phyloP scores from a whole-genome alignment of 345 rosid species.

The Balakata baccata region DNA sequence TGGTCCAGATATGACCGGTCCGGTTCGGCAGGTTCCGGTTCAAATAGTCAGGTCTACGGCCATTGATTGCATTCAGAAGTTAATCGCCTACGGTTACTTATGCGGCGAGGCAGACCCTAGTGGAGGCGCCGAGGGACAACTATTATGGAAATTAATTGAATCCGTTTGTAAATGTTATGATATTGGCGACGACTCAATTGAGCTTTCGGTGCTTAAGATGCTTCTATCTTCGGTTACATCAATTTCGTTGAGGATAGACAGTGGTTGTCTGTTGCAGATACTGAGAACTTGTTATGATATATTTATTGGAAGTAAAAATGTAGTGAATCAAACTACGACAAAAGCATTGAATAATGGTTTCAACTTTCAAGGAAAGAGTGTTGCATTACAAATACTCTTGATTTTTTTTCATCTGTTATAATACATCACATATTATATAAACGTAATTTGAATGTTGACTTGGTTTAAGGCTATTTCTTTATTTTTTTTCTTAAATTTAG shows the following conservation, averaged over 20 bases:
- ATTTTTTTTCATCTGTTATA: no score
- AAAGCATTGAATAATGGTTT: no score
- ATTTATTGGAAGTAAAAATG: conserved; percentile 85
- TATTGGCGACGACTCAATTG: conserved; percentile 75
- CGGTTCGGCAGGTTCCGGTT: no score
- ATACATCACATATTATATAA: no score
- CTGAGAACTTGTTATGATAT: conserved; percentile 95
- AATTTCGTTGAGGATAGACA: conserved; percentile 76
- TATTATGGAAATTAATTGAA: conserved; percentile 64
- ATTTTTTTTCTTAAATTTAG: no score
- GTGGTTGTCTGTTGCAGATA: conserved; percentile 80
- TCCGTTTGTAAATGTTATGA: conserved; percentile 83
- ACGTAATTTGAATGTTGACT: no score
- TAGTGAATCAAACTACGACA: conserved; percentile 87
- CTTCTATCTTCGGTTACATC: conserved; percentile 90
- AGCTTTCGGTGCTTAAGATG: conserved; percentile 66
- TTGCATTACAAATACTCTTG: no score
- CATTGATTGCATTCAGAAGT: conserved; percentile 81
- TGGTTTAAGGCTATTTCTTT: no score
- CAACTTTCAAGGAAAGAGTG: no score
- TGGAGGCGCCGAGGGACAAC: conserved; percentile 63
- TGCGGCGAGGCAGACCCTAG: conserved; percentile 97
- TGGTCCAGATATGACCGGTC: no score
- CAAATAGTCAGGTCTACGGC: no score
- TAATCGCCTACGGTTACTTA: conserved; percentile 81